Percentiles rank a stretch among this genome's conserved stretches.
These are phyloP conservation scores for Trebouxiophyceae sp. DNA, from an alignment of 163 green algal species.

Conservation along the genomic window DNA sequence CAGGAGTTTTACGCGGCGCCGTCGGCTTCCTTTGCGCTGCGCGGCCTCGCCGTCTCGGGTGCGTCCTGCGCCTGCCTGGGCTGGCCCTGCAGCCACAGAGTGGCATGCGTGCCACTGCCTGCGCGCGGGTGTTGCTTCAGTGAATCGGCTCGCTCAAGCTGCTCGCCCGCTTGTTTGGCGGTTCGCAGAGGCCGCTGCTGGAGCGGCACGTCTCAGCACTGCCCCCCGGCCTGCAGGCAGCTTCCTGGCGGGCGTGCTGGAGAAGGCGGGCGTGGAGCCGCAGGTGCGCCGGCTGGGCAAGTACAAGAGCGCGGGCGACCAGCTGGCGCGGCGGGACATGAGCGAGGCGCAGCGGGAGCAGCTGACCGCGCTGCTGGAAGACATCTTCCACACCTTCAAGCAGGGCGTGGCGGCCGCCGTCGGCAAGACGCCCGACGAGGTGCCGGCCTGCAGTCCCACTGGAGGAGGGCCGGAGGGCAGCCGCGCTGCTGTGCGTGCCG, in stretches of 20 bases:
- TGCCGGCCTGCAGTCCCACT: too few relatives aligned
- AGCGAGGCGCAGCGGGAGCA: conserved; percentile 75
- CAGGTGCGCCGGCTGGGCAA: conserved; percentile 66
- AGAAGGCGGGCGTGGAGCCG: conserved; percentile 70
- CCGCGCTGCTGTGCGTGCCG: too few relatives aligned
- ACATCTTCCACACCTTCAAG: conserved; percentile 71
- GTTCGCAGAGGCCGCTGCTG: background rate
- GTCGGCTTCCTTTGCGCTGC: conserved; percentile 63
- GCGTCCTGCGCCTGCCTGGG: too few relatives aligned
- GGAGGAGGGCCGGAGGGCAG: too few relatives aligned
- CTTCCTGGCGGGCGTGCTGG: conserved; percentile 83
- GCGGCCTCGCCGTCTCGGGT: conserved; percentile 62
- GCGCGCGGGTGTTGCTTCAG: too few relatives aligned
- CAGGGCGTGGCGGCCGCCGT: conserved; percentile 30
- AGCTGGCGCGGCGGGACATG: conserved; percentile 88
- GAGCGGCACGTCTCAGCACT: background rate
- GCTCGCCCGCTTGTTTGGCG: background rate
- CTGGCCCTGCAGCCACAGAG: too few relatives aligned
- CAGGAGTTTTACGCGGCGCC: conserved; percentile 83
- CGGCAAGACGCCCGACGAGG: conserved; percentile 26
- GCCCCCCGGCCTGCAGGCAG: too few relatives aligned
- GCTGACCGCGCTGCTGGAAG: conserved; percentile 77
- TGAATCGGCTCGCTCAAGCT: background rate
- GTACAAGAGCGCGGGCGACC: conserved; percentile 66
- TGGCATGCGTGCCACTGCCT: too few relatives aligned